Conservation (phyloP, 208 protist species). For the Leishmania mexicana region DNA sequence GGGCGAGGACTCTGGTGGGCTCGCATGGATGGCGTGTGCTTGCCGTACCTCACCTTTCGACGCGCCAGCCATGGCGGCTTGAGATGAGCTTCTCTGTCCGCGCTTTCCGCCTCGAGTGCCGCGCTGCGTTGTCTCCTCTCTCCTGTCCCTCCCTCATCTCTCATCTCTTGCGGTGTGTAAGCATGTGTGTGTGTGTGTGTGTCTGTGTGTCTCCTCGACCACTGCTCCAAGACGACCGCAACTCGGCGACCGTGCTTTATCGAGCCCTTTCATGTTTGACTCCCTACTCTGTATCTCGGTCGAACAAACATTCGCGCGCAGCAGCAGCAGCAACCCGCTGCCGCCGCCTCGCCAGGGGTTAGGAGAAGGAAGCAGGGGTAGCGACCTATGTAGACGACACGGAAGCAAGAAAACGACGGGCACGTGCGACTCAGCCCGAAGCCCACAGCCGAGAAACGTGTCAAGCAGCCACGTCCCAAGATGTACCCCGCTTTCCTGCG, state of each 20-base stretch:
- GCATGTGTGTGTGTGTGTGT: no score
- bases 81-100: no score
- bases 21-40: not conserved
- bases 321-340: not conserved
- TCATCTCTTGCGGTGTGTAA: not conserved
- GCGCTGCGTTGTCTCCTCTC: not conserved
- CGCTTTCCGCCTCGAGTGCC: not conserved
- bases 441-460: slow-evolving; percentile 3
- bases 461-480: slow-evolving; percentile 37
- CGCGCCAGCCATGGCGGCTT: not conserved
- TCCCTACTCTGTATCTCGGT: not conserved
- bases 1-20: not conserved
- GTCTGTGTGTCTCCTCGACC: no score
- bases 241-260: not conserved
- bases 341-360: not conserved
- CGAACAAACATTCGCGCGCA: not conserved
- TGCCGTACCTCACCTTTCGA: not conserved
- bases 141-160: not conserved
- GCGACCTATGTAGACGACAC: slow-evolving; percentile 44
- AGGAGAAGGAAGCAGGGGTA: slow-evolving; percentile 13
- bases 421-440: slow-evolving; percentile 17
- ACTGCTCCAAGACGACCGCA: not conserved
- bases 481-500: slow-evolving; percentile 50
- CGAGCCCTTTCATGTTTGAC: not conserved
- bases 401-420: slow-evolving; percentile 48